Evolutionary conservation across 805 yeast species (phyloP).

Genomic region (Ogataea sp.): DNA sequence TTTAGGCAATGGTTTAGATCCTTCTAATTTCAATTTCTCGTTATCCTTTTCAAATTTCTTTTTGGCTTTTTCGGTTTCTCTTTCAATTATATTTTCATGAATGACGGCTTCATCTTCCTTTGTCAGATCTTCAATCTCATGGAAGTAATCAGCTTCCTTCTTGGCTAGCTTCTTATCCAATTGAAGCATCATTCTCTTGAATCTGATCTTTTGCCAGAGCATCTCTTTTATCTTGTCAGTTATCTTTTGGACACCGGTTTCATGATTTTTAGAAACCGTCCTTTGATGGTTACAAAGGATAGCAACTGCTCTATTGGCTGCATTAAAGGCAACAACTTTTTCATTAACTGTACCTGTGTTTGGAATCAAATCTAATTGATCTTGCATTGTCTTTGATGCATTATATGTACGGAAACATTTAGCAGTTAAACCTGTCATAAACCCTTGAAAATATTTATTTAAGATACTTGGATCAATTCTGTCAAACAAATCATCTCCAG

Average conservation of each 20-base stretch:
- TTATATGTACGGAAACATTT: conserved; percentile 96
- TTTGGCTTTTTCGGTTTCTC: conserved; percentile 55
- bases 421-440: conserved; percentile 91
- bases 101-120: conserved; percentile 57
- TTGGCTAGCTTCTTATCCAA: conserved; percentile 45
- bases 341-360: conserved; percentile 84
- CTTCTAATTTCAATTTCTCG: conserved; percentile 58
- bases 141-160: conserved; percentile 52
- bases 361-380: conserved; percentile 77
- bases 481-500: conserved; percentile 91
- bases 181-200: conserved; percentile 60
- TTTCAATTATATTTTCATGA: conserved; percentile 50
- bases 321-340: conserved; percentile 80
- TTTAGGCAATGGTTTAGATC: conserved; percentile 42
- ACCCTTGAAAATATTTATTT: conserved; percentile 80
- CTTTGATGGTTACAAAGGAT: conserved; percentile 96
- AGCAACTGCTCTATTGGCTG: conserved; percentile 94
- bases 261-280: conserved; percentile 81
- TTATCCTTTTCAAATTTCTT: conserved; percentile 70
- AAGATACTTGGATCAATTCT: conserved; percentile 76
- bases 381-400: conserved; percentile 96
- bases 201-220: conserved; percentile 74
- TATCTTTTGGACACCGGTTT: conserved; percentile 70
- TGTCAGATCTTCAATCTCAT: conserved; percentile 57
- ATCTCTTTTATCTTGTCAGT: conserved; percentile 71